Base-by-base conservation (phyloP, 2,329 filamentous ascomycete genomes). In the Nigrospora oryzae region DNA sequence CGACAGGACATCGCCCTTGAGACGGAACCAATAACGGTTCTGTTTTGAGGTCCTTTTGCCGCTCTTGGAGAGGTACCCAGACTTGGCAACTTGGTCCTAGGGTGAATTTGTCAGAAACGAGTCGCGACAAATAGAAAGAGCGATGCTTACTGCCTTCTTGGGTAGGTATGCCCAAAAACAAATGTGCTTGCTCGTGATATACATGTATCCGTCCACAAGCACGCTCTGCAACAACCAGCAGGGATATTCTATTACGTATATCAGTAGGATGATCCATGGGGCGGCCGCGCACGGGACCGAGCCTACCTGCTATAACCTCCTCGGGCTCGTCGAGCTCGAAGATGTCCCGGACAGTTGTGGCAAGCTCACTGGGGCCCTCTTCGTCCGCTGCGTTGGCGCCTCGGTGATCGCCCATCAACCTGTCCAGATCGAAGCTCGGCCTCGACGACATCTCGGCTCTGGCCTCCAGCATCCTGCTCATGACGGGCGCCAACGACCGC, bases 151-250 rank as follows among this genome's bases (percentile, higher is more conserved):
- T 42, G 85, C 81, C 73, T 93, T 95, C 71, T 90, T 94, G 7
- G 89, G 89, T n/a, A 97, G 75, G 61, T 96, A 96, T 35, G 93
- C 89, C 61, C 96, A 97, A 63, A 97, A 98, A 66, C 90, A 96
- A 49, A 97, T 86, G 61, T 98, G 93, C 55, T 84, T 86, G 49
- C 85, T 75, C 0, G 93, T 97, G 58, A 98, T 87, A 66, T 97
- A 97, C 76, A 98, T 84, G 62, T 93, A 96, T 6, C 93, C 93
- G 60, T 96, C 89, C 10, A 97, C 75, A 30, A 97, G 71, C 38
- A 95, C 89, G 58, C 86, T 95, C 62, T 96, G 89, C 32, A 97
- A 69, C 35, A 97, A 70, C 83, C 89, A 96, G 66, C 91, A 97
- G 10, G 89, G 86, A 61, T 94, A 96, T 69, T 97, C 91, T 80